Conservation (phyloP, 78 protist genomes). For the Dictyostelium capitatum region DNA sequence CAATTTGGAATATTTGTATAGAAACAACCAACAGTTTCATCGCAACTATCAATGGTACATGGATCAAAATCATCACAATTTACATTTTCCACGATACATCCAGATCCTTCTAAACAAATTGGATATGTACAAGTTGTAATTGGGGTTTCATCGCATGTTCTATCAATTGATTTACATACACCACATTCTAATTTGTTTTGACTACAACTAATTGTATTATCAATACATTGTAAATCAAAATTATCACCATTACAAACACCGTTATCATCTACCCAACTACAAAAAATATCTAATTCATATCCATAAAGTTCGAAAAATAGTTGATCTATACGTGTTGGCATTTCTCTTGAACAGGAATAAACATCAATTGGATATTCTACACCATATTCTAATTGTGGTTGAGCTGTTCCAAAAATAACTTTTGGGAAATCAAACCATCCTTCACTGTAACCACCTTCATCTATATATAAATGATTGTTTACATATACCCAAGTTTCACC, state of each 20-base stretch:
- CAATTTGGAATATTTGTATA: background rate
- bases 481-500: conserved; percentile 5
- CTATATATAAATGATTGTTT: background rate
- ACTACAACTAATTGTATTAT: background rate
- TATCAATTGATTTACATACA: background rate
- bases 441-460: background rate
- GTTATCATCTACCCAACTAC: conserved; percentile 18
- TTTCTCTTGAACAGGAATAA: conserved; percentile 11
- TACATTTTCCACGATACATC: background rate
- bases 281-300: too few relatives aligned
- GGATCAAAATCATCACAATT: background rate
- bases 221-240: background rate
- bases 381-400: too few relatives aligned
- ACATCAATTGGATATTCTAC: conserved; percentile 20
- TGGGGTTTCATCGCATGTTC: background rate
- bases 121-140: background rate
- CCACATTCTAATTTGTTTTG: background rate
- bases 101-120: conserved; percentile 2
- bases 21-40: background rate
- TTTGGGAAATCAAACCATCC: background rate
- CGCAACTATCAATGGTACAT: background rate
- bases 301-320: too few relatives aligned
- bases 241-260: conserved; percentile 20
- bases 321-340: too few relatives aligned
- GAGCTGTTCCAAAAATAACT: too few relatives aligned